These are phyloP conservation scores for Neonectria punicea DNA, from an alignment of 2,329 filamentous ascomycete species.

Conservation along the genomic window DNA sequence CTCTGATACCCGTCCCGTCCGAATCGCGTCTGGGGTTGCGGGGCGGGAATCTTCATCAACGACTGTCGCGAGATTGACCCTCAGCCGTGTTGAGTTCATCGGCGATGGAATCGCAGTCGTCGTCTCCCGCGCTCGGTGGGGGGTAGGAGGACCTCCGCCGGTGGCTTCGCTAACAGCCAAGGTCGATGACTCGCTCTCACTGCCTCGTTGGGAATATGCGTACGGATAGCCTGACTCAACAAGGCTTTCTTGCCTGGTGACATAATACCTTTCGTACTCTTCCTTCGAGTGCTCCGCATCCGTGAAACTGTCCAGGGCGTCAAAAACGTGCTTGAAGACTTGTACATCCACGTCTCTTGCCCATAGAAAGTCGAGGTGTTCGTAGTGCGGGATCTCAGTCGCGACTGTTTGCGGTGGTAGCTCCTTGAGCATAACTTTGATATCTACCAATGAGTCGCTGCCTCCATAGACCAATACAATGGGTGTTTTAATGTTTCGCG, in stretches of 20 bases:
- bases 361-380: slow-evolving; percentile 98
- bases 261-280: slow-evolving; percentile 68
- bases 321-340: slow-evolving; percentile 92
- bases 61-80: slow-evolving; percentile 29
- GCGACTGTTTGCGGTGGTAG: slow-evolving; percentile 86
- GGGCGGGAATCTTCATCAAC: slow-evolving; percentile 29
- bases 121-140: slow-evolving; percentile 46
- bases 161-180: slow-evolving; percentile 39
- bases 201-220: slow-evolving; percentile 42
- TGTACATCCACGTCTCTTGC: slow-evolving; percentile 83
- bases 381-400: slow-evolving; percentile 89
- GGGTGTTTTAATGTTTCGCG: slow-evolving; percentile 95
- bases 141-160: slow-evolving; percentile 27
- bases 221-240: slow-evolving; percentile 50
- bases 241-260: slow-evolving; percentile 62
- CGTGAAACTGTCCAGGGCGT: slow-evolving; percentile 81
- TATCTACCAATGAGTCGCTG: slow-evolving; percentile 92
- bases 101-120: slow-evolving; percentile 29
- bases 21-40: slow-evolving; percentile 27
- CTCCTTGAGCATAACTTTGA: slow-evolving; percentile 90
- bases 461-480: slow-evolving; percentile 94
- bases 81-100: slow-evolving; percentile 29
- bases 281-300: slow-evolving; percentile 67
- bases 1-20: slow-evolving; percentile 14
- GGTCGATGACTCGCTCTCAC: slow-evolving; percentile 52